Evolutionary conservation across 805 yeast species (phyloP), one percentile per base, ranked within the genome.

Genomic region (Ogataea saltuana): DNA sequence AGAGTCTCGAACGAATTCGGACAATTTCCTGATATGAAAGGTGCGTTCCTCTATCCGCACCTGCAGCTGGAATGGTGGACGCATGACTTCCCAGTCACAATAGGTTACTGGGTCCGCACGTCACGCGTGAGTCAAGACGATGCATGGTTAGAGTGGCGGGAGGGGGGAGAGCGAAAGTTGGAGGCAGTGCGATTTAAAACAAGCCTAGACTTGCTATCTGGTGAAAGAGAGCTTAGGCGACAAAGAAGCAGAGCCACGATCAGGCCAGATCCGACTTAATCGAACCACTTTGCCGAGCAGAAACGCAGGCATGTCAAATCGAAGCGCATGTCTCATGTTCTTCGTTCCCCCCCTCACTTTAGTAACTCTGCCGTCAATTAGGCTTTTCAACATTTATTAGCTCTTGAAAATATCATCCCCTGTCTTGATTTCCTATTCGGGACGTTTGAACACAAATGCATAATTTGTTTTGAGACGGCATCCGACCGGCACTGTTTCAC

Each of bases 41-140:
- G 28, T 25, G 6, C n/a, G 7, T 7, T 7, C 10, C 10, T 22
- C 25, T 22, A 22, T 7, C 10, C 6, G 28, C 10, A 6, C 13
- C 28, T 10, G 28, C 28, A 25, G 28, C 6, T 25, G 6, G 6
- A 10, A 10, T 10, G n/a, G n/a, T 25, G n/a, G 28, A 12, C n/a
- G 28, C 28, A 25, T 12, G 28, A 25, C 13, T 29, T 4, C 15
- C 4, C 18, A 13, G 16, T 15, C 18, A 29, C n/a, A 29, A 29
- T 13, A 29, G 15, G 4, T 10, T 7, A 8, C 32, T 9, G 13
- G 4, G 29, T 23, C 22, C 29, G 18, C 38, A 34, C 38, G 38
- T 34, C 38, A 34, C 25, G 38, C 38, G 22, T 15, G 29, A 23
- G 29, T 34, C 38, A 34, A 17, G 4, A 34, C 16, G 16, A 13